Evolutionary conservation across 495 filamentous ascomycete species (phyloP), one percentile per base, ranked within the genome.

Genomic region (Neurospora hispaniola): DNA sequence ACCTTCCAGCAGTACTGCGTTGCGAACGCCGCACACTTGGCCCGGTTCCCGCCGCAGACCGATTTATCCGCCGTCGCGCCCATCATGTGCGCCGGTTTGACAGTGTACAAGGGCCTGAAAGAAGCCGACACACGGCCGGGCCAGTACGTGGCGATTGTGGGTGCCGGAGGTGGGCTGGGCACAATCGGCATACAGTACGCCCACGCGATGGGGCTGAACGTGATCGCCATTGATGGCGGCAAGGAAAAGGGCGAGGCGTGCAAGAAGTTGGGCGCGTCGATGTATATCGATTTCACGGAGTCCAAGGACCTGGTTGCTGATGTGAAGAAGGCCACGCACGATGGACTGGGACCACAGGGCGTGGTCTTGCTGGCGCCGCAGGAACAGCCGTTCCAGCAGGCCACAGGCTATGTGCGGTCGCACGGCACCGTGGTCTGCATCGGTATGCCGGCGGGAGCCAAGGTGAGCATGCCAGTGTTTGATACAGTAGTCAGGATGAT

Each of bases 331-430:
- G 87, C 89, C 3, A 94, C 91, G 5, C 81, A 85, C 2, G 90
- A 91, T 54, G 92, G 92, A 6, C 86, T 93, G 11, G 94, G 94
- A 31, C 92, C 94, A 5, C 93, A 97, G 74, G 94, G 91, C 6
- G 94, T 96, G 54, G 83, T 98, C 72, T 81, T 97, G 31, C 87
- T 97, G 16, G 93, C 94, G 59, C 92, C 91, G 27, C 88, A 85
- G 74, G 94, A 98, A 84, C 91, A 91, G 81, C 94, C 94, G 42
- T 97, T 97, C 88, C 92, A 96, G 81, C 94, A 97, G 81, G 94
- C 94, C 8, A 87, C 91, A 38, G 76, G 82, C 77, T 96, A 96
- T 79, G 89, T 94, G 59, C 89, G 94, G 42, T 88, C 92, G n/a
- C 89, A 89, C 35, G 93, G 93, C 27, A 86, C 87, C 16, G 89